Evolutionary conservation across 371 early-diverging fungal genomes (phyloP), one percentile per base, ranked within the genome.

Genomic region (Mortierella sp.): DNA sequence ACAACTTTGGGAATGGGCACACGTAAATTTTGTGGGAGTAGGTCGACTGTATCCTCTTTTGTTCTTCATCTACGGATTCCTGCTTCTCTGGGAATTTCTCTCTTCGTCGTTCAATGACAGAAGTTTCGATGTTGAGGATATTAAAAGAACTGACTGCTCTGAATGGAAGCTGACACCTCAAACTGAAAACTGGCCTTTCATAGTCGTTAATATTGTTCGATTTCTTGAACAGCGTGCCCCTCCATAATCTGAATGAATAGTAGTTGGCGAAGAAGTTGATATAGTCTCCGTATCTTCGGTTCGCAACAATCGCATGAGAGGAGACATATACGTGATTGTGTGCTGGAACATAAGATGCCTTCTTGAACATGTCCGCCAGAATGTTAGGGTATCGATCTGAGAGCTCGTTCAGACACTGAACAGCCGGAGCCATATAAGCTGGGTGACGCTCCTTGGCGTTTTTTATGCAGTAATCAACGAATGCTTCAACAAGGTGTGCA

Each of bases 401-500:
- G 24, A 82, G 59, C 45, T 82, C 74, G 32, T 69, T 61, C 47
- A 82, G 45, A 40, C 76, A 82, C 33, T 76, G 82, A 1, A 75
- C 61, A 0, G 73, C 70, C 10, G 82, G 82, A 58, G 70, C 65
- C 48, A 82, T n/a, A 48, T 82, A 82, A 13, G 75, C 72, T 9
- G 82, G 82, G 22, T 82, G 82, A 40, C 70, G 64, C 36, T 63
- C 63, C 45, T 82, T 76, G 28, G 82, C 76, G 32, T 72, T 69
- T 55, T 59, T 59, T 61, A 82, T 73, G 33, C 82, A 82, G 52
- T 82, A 82, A 0, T 82, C 74, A 16, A 82, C 47, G n/a, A 82
- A 76, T 0, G 61, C 63, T 19, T 69, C 67, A 16, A 82, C 70
- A 21, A 82, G 48, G 1, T 55, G 48, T 10, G 43, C 70, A 21